Base-by-base conservation (phyloP, 768 basidiomycete species). In the Leccinum subgranulosum region DNA sequence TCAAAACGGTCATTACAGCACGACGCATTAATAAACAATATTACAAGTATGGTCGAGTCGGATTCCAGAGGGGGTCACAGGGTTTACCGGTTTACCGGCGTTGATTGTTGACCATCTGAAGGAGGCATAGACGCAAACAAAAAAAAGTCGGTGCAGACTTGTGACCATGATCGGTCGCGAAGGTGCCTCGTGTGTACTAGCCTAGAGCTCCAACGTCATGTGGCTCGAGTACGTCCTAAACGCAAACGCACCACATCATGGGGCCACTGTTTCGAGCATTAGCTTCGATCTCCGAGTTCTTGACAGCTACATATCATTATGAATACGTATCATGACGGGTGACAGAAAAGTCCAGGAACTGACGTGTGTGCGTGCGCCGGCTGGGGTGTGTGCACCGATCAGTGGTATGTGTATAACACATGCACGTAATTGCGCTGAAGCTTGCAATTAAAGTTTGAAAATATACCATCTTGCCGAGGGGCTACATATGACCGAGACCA, bases 71-170 rank as follows among this genome's bases (percentile, higher is more conserved):
- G 41, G n/a, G 19, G 21, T 12, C 51, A 31, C 36, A 25, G 27
- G 41, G 62, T 17, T 47, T 58, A 66, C 81, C 82, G 33, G 62
- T 17, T 43, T 58, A 66, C 82, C 82, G 23, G 23, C 23, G 68
- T 87, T 85, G 75, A 86, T 85, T 6, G 84, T 55, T 3, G 79
- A 41, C 10, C 2, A 11, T 41, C 2, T 41, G 79, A 60, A 86
- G 81, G 52, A 84, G 74, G 10, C 61, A 75, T 1, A 19, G 36
- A 39, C 4, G n/a, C n/a, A 41, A 41, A 19, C 10, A 2, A 41
- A 19, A 36, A 29, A 79, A 72, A 45, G 76, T 71, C 12, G 85
- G 68, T 25, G 84, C 86, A 64, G 84, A 80, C 81, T 79, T 45
- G 80, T 81, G 23, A 83, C 81, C 41, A 41, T 41, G n/a, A 19